A percentile compares a stretch with the other conserved stretches of the same genome.
These are phyloP conservation scores for Conringia planisiliqua DNA, from an alignment of 345 rosid genomes.

Conservation along the genomic window DNA sequence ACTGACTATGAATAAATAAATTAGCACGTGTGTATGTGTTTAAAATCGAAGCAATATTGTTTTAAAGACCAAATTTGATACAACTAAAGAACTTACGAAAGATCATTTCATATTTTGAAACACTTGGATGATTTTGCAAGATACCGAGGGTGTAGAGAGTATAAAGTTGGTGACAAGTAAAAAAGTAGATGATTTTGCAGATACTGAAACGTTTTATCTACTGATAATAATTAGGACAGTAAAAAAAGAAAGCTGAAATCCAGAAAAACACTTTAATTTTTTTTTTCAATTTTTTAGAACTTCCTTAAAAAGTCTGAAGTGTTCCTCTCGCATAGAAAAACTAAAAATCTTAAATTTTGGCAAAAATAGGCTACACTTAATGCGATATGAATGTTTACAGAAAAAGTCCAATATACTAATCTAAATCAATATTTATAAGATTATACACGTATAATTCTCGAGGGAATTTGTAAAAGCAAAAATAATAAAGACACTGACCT, in stretches of 20 bases:
- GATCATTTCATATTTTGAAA: not conserved
- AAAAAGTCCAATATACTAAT: not conserved
- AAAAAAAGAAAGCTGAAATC: not conserved
- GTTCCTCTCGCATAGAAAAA: not conserved
- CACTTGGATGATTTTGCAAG: not conserved
- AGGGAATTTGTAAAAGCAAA: not conserved
- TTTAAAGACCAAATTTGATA: not conserved
- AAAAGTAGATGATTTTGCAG: constrained; percentile 13
- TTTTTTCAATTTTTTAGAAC: not conserved
- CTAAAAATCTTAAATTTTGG: not conserved
- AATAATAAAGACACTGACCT: constrained; percentile 39
- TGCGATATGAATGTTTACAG: not conserved
- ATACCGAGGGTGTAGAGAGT: too few species aligned
- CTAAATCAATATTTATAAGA: not conserved
- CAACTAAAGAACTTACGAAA: not conserved
- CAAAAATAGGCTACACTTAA: not conserved
- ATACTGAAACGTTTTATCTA: constrained; percentile 22
- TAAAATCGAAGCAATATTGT: constrained; percentile 17
- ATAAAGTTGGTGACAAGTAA: constrained; percentile 13
- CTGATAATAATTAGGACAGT: not conserved
- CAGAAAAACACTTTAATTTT: not conserved
- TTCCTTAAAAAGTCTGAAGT: not conserved
- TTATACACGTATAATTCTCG: not conserved
- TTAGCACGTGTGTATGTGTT: constrained; percentile 2
- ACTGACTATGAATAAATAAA: not conserved